phyloP scores from a whole-genome alignment of 306 rosid genomes.

The apple (Malus domestica) region DNA sequence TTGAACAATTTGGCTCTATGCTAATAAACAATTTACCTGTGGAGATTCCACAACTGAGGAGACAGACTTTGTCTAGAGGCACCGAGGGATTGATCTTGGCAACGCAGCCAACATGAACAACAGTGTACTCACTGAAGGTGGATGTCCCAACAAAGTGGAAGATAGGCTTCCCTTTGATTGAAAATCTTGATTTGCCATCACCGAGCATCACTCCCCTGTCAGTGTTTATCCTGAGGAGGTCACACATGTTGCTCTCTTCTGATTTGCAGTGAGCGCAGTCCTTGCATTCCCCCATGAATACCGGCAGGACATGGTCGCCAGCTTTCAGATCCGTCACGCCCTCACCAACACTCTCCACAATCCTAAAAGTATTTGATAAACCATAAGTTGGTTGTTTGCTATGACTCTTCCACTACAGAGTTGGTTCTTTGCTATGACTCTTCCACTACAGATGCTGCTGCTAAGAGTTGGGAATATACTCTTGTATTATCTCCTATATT shows the following conservation, averaged over 20 bases:
- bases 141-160: constrained; percentile 79
- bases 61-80: constrained; percentile 86
- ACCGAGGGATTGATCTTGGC: constrained; percentile 82
- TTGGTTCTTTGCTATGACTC: too few species aligned
- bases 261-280: constrained; percentile 78
- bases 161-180: constrained; percentile 63
- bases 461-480: too few species aligned
- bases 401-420: too few species aligned
- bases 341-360: too few species aligned
- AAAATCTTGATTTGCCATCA: constrained; percentile 61
- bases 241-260: constrained; percentile 93
- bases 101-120: constrained; percentile 56
- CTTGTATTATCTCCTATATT: too few species aligned
- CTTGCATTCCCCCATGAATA: not conserved
- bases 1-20: too few species aligned
- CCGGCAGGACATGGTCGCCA: too few species aligned
- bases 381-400: too few species aligned
- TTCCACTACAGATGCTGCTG: too few species aligned
- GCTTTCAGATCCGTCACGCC: too few species aligned
- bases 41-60: constrained; percentile 88
- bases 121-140: constrained; percentile 83
- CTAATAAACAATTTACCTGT: constrained; percentile 39
- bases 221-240: constrained; percentile 76
- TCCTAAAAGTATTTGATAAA: too few species aligned
- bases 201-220: constrained; percentile 69